phyloP scores from a whole-genome alignment of 768 basidiomycete genomes.

The Rubroboletus satanas region DNA sequence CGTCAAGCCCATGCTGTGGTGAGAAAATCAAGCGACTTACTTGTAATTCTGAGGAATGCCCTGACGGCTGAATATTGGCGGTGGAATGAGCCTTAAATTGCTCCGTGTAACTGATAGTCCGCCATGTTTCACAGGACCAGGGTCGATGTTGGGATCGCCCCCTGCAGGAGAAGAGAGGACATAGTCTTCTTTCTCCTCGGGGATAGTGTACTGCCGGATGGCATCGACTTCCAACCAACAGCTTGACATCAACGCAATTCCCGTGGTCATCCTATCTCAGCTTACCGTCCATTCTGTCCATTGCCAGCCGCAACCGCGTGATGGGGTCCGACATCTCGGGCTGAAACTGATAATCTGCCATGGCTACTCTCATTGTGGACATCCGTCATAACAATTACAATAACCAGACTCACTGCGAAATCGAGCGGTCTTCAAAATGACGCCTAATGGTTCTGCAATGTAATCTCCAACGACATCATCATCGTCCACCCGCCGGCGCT shows the following conservation, averaged over 20 bases:
- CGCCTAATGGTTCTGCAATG: conserved; percentile 66
- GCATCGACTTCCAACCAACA: conserved; percentile 53
- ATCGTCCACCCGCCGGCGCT: conserved; percentile 40
- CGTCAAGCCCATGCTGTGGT: not conserved
- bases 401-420: conserved; percentile 73
- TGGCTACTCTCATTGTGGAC: conserved; percentile 48
- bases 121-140: conserved; percentile 31
- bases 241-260: not conserved
- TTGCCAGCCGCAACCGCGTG: conserved; percentile 61
- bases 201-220: conserved; percentile 66
- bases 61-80: conserved; percentile 85
- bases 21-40: conserved; percentile 36
- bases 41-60: conserved; percentile 77
- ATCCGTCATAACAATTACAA: not conserved
- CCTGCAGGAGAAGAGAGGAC: conserved; percentile 29
- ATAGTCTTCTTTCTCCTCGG: conserved; percentile 66
- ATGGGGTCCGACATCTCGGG: conserved; percentile 72
- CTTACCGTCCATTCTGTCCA: conserved; percentile 82
- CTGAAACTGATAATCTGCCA: conserved; percentile 91
- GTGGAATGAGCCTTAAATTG: conserved; percentile 76
- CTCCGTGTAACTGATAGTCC: conserved; percentile 35
- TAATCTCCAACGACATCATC: conserved; percentile 57
- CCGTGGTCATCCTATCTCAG: not conserved
- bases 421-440: conserved; percentile 76
- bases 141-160: conserved; percentile 50